Base-by-base conservation (phyloP, 345 rosid genomes). In the Triadica sebifera region DNA sequence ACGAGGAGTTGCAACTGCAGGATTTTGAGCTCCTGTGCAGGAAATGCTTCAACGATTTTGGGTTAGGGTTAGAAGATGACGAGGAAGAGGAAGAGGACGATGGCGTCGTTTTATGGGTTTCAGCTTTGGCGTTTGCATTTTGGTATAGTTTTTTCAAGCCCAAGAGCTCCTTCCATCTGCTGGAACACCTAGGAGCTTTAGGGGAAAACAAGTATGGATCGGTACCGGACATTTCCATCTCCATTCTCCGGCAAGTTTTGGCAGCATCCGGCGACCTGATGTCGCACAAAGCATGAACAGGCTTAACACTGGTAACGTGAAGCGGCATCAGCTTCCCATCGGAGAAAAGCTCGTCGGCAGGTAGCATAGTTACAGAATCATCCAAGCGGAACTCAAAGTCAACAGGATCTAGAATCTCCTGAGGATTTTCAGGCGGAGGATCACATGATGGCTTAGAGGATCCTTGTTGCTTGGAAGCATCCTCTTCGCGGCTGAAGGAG, bases 121-220 rank as follows among this genome's bases (percentile, higher is more conserved):
- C 84, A 9, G 83, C 8, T 43, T 85, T 68, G 62, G 81, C 46
- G 65, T 83, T 78, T 17, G 84, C 12, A 59, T 55, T 85, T 9
- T 86, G 93, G 69, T 86, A 85, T 24, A 87, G 82, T 77, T 82
- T 88, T 71, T 86, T 95, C 3, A 95, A 81, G 4, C 99, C 94
- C 72, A 95, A 73, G n/a, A 95, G 74, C 76, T 91, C 98, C 82
- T 78, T 91, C 98, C 97, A 94, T n/a, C 98, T 85, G 77, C 98
- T 87, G 1, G 99, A 93, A 69, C 97, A 92, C 71, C 94, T 67
- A 1, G 96, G 97, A 3, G 97, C 96, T 56, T 92, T 92, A 0
- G 94, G 96, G 2, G 97, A 90, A 64, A 89, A 89, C 69, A 83
- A 70, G 66, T 79, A 81, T 38, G 77, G 72, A 71, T 90, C 93